Percentiles rank a stretch among this genome's conserved stretches.
Evolutionary conservation across 2,329 filamentous ascomycete species (phyloP).

Genomic region (Colletotrichum agaves): DNA sequence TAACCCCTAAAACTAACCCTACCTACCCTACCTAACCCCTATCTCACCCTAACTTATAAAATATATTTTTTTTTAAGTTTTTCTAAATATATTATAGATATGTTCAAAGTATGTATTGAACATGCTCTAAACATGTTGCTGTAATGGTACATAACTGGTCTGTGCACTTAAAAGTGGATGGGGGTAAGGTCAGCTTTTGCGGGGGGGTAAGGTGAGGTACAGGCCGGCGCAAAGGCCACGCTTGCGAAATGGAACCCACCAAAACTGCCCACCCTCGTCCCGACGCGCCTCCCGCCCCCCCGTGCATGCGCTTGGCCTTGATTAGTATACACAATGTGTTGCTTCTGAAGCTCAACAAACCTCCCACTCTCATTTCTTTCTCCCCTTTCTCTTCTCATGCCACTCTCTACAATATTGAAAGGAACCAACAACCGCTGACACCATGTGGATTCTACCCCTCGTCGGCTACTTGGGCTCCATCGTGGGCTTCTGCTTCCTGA

Average conservation of each 20-base stretch:
- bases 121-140: too few relatives aligned
- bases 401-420: background rate
- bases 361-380: background rate
- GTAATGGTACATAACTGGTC: too few relatives aligned
- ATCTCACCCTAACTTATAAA: too few relatives aligned
- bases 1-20: too few relatives aligned
- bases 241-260: slow-evolving; percentile 27
- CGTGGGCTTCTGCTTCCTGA: slow-evolving; percentile 92
- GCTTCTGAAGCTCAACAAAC: background rate
- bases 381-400: slow-evolving; percentile 10
- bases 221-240: slow-evolving; percentile 38
- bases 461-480: slow-evolving; percentile 89
- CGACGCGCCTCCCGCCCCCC: slow-evolving; percentile 18
- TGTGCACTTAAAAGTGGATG: too few relatives aligned
- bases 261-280: background rate
- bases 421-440: slow-evolving; percentile 42
- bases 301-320: slow-evolving; percentile 18
- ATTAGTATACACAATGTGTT: slow-evolving; percentile 21
- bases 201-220: too few relatives aligned
- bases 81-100: too few relatives aligned
- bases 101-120: too few relatives aligned
- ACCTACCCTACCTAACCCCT: too few relatives aligned
- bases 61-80: too few relatives aligned
- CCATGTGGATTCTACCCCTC: slow-evolving; percentile 95
- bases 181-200: too few relatives aligned